phyloP scores from a whole-genome alignment of 2,329 filamentous ascomycete genomes.

The Epicoccum sorghinum region DNA sequence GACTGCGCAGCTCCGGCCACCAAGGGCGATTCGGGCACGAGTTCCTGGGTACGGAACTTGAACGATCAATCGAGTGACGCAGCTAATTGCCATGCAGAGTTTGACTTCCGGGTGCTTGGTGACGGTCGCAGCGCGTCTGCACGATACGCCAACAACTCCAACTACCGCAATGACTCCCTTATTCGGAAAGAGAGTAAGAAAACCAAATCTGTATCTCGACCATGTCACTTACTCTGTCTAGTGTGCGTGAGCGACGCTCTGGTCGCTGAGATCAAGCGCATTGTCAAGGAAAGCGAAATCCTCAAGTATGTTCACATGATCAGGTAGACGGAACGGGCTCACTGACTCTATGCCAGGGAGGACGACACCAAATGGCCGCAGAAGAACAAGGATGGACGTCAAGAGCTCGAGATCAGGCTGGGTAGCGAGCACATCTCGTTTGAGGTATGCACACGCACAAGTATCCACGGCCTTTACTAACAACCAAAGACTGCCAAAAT shows the following conservation, averaged over 20 bases:
- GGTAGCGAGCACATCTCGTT: conserved; percentile 98
- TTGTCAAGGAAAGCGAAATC: conserved; percentile 96
- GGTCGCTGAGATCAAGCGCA: conserved; percentile 93
- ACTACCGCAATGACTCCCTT: conserved; percentile 97
- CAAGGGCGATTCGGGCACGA: conserved; percentile 97
- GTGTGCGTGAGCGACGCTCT: conserved; percentile 95
- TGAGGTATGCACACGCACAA: conserved; percentile 65
- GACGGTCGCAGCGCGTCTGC: conserved; percentile 93
- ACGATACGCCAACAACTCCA: conserved; percentile 98
- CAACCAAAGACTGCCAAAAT: conserved; percentile 87
- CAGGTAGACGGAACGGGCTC: neutral
- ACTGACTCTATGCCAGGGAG: conserved; percentile 66
- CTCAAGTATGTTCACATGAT: conserved; percentile 72
- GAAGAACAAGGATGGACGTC: conserved; percentile 98
- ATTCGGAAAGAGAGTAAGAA: conserved; percentile 97
- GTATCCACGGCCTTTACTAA: conserved; percentile 27
- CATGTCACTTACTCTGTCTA: conserved; percentile 48
- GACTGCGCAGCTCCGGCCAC: conserved; percentile 80
- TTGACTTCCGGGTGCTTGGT: conserved; percentile 90
- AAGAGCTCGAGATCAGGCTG: conserved; percentile 92
- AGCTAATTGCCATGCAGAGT: conserved; percentile 66
- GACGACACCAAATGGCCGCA: conserved; percentile 98
- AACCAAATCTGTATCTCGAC: neutral
- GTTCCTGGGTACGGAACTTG: conserved; percentile 75
- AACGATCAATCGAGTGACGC: neutral